phyloP scores from a whole-genome alignment of 2,329 filamentous ascomycete species.

The Arthrinium puccinioides region DNA sequence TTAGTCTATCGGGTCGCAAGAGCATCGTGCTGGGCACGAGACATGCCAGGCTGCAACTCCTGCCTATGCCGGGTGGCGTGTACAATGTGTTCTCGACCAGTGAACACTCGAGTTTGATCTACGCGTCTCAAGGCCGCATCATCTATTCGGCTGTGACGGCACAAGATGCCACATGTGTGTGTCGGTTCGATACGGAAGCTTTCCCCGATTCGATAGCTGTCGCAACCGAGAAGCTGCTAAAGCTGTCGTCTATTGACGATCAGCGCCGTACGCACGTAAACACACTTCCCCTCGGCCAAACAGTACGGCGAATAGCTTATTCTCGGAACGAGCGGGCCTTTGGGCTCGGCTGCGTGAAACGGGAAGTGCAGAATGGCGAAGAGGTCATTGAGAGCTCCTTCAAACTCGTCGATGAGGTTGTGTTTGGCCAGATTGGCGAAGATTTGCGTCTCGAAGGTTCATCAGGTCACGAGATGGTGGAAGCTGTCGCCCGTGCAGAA shows the following conservation, averaged over 20 bases:
- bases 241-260: constrained; percentile 74
- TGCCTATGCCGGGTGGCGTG: constrained; percentile 61
- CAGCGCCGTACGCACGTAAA: constrained; percentile 85
- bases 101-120: constrained; percentile 90
- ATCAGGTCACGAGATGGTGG: constrained; percentile 62
- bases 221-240: constrained; percentile 68
- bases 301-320: constrained; percentile 81
- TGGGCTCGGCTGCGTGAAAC: constrained; percentile 76
- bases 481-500: constrained; percentile 73
- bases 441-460: constrained; percentile 52
- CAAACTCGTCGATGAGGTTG: constrained; percentile 81
- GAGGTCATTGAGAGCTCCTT: constrained; percentile 78
- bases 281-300: constrained; percentile 70
- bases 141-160: constrained; percentile 92
- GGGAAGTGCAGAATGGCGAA: constrained; percentile 60
- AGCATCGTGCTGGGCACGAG: constrained; percentile 80
- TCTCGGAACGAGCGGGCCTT: constrained; percentile 73
- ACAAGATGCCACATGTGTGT: constrained; percentile 74
- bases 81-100: constrained; percentile 88
- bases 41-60: constrained; percentile 70
- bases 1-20: constrained; percentile 63
- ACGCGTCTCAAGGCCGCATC: constrained; percentile 78
- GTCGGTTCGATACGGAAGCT: constrained; percentile 71
- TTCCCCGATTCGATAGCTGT: constrained; percentile 78
- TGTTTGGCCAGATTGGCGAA: constrained; percentile 70